Evolutionary conservation across 2,329 filamentous ascomycete genomes (phyloP).

Genomic region (Neopestalotiopsis sp.): DNA sequence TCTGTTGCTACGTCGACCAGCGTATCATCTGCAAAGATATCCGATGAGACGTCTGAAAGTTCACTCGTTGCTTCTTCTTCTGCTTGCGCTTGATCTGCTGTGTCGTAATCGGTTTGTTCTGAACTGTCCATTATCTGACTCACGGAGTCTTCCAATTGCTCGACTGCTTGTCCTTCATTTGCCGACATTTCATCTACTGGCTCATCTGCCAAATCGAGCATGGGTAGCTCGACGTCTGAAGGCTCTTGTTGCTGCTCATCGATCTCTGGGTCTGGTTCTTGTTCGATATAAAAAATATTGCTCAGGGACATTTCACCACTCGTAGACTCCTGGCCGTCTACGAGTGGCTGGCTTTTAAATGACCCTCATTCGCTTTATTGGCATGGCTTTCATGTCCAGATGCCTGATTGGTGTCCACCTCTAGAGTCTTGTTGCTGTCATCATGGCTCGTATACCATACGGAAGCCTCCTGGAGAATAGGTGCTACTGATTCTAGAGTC

Average conservation of each 20-base stretch:
- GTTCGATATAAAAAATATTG: slow-evolving; percentile 13
- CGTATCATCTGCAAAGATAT: not conserved
- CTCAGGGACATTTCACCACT: slow-evolving; percentile 37
- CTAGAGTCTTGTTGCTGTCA: not conserved
- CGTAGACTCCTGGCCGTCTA: slow-evolving; percentile 38
- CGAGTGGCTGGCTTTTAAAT: slow-evolving; percentile 39
- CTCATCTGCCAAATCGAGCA: not conserved
- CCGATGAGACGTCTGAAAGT: not conserved
- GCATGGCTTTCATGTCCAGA: not conserved
- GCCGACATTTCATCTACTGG: not conserved
- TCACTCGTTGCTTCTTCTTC: not conserved
- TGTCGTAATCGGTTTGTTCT: too few species aligned
- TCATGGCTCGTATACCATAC: slow-evolving; percentile 16
- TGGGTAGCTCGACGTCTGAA: not conserved
- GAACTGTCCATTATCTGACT: not conserved
- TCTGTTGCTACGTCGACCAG: not conserved
- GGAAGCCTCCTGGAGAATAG: slow-evolving; percentile 12
- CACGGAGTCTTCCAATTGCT: not conserved
- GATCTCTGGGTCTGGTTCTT: not conserved
- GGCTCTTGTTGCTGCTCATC: slow-evolving; percentile 27
- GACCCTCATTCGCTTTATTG: not conserved
- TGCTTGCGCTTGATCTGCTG: not conserved
- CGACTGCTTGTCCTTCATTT: not conserved
- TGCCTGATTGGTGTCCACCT: not conserved
- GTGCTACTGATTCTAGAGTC: not conserved